A percentile compares a stretch with the other conserved stretches of the same genome.
Evolutionary conservation across 2,329 filamentous ascomycete genomes (phyloP).

Genomic region (Fusarium scirpi): DNA sequence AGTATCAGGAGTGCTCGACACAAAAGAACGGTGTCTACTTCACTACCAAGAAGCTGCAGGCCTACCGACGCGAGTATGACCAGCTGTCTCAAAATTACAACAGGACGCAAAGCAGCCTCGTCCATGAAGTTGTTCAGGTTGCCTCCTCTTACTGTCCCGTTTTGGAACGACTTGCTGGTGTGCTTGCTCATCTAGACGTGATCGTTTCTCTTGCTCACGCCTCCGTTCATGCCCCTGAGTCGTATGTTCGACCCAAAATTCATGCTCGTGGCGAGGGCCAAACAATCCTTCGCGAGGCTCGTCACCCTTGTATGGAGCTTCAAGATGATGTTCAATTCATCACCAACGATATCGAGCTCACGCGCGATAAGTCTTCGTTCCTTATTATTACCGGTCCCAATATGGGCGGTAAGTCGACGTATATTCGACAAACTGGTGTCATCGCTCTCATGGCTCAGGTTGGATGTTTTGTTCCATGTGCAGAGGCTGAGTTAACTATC

Average conservation of each 20-base stretch:
- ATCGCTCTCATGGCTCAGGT: conserved; percentile 98
- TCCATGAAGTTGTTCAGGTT: conserved; percentile 91
- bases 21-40: conserved; percentile 99
- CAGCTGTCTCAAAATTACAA: conserved; percentile 96
- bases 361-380: conserved; percentile 84
- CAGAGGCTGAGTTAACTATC: conserved; percentile 90
- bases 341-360: conserved; percentile 91
- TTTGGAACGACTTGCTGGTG: conserved; percentile 86
- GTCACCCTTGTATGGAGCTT: conserved; percentile 98
- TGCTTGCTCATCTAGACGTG: conserved; percentile 94
- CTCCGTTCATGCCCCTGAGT: conserved; percentile 90
- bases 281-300: conserved; percentile 90
- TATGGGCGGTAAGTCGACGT: conserved; percentile 99
- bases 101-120: conserved; percentile 89
- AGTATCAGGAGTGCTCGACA: conserved; percentile 94
- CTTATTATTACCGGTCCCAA: conserved; percentile 97
- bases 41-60: conserved; percentile 84
- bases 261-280: conserved; percentile 88
- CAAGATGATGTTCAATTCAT: conserved; percentile 99
- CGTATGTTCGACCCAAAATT: conserved; percentile 91
- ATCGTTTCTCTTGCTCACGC: conserved; percentile 94
- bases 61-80: conserved; percentile 89
- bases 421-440: conserved; percentile 96
- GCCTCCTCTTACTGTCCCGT: conserved; percentile 95
- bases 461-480: conserved; percentile 94